These are phyloP conservation scores for Linnemannia hyalina DNA, from an alignment of 192 early-diverging fungal genomes.

Conservation along the genomic window DNA sequence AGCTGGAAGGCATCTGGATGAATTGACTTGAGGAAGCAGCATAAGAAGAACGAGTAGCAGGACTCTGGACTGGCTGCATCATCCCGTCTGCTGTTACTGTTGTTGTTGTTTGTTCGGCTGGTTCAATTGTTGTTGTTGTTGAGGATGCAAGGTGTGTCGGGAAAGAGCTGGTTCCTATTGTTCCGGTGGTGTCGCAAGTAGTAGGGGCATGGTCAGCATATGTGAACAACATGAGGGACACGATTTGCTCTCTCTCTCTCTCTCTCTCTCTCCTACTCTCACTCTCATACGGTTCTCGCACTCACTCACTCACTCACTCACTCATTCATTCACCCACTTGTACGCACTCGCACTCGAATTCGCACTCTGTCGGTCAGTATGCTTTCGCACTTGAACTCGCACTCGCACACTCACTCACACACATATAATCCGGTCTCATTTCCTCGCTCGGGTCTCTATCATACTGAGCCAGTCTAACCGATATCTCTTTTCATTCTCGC, in stretches of 20 bases:
- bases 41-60: background rate
- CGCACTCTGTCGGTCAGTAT: background rate
- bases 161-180: background rate
- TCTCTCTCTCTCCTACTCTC: background rate
- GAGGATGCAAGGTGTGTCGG: background rate
- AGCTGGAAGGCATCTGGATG: background rate
- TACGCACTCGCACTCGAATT: background rate
- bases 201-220: background rate
- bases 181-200: background rate
- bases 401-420: background rate
- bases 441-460: background rate
- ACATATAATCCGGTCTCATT: background rate
- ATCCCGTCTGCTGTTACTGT: background rate
- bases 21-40: background rate
- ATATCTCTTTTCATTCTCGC: background rate
- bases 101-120: background rate
- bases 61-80: background rate
- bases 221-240: slow-evolving; percentile 1
- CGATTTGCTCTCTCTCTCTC: background rate
- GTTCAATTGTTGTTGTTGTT: background rate
- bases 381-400: background rate
- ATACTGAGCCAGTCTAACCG: background rate
- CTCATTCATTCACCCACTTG: background rate
- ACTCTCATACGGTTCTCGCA: too few relatives aligned
- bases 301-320: too few relatives aligned